Percentiles rank a stretch among this genome's conserved stretches.
phyloP scores from a whole-genome alignment of 1,284 basidiomycete genomes.

The Flammula alnicola region DNA sequence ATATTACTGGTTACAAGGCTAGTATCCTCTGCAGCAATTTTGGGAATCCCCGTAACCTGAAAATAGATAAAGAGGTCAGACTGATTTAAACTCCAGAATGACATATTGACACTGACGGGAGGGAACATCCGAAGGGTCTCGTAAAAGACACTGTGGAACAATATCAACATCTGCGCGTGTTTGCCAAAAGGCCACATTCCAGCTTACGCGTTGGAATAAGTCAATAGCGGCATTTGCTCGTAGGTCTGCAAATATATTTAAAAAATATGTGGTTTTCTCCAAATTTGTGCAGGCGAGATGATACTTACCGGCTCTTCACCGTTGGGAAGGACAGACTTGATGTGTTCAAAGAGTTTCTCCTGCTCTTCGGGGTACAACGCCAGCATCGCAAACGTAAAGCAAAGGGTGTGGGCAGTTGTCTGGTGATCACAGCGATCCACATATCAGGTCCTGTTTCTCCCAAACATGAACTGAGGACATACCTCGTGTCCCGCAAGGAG shows the following conservation, averaged over 20 bases:
- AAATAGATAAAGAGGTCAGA: not conserved
- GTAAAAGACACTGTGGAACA: constrained; percentile 49
- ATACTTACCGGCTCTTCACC: constrained; percentile 44
- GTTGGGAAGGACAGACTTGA: constrained; percentile 47
- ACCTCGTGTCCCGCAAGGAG: constrained; percentile 67
- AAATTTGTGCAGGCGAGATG: not conserved
- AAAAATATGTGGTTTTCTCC: not conserved
- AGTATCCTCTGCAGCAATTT: constrained; percentile 51
- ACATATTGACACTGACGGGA: constrained; percentile 42
- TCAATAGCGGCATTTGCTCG: constrained; percentile 54
- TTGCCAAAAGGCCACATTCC: constrained; percentile 15
- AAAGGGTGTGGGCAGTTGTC: constrained; percentile 49
- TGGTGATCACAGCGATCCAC: constrained; percentile 6
- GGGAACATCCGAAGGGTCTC: constrained; percentile 67
- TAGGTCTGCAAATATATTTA: constrained; percentile 44
- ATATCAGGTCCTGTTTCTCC: not conserved
- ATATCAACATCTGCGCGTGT: constrained; percentile 4
- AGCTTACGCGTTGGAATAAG: constrained; percentile 49
- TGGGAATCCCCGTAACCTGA: constrained; percentile 52
- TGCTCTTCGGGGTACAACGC: constrained; percentile 63
- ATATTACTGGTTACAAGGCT: constrained; percentile 40
- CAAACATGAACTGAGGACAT: constrained; percentile 5
- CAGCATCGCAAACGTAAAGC: constrained; percentile 55
- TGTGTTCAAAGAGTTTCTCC: constrained; percentile 59
- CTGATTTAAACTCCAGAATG: not conserved